Percentiles rank a stretch among this genome's conserved stretches.
These are phyloP conservation scores for Pyrenochaeta sp. DNA, from an alignment of 2,329 filamentous ascomycete genomes.

Conservation along the genomic window DNA sequence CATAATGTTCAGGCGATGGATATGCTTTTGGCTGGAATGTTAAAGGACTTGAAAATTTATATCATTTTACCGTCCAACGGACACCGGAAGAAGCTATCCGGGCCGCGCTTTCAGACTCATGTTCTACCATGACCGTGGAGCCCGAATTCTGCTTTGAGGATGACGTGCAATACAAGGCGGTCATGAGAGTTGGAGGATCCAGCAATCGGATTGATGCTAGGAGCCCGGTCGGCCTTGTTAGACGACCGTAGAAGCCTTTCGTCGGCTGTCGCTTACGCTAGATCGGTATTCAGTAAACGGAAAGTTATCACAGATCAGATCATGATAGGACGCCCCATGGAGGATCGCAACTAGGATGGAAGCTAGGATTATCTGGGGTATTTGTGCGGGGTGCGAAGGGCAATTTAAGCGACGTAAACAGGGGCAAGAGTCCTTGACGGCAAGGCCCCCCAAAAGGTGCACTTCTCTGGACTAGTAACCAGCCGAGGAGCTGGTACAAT, in stretches of 20 bases:
- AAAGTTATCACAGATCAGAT: neutral
- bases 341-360: neutral
- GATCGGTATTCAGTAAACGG: conserved; percentile 1
- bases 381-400: neutral
- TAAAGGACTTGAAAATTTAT: neutral
- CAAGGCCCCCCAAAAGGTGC: neutral
- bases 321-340: conserved; percentile 1
- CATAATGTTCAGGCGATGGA: neutral
- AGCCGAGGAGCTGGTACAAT: neutral
- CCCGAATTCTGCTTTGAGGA: neutral
- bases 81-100: neutral
- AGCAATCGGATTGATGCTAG: conserved; percentile 13
- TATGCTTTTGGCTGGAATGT: neutral
- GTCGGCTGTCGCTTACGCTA: conserved; percentile 21
- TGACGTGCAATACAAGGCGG: neutral
- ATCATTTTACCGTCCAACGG: neutral
- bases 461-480: neutral
- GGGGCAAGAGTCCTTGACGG: neutral
- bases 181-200: neutral
- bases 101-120: too few relatives aligned
- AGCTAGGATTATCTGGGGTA: neutral
- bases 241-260: neutral
- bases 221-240: conserved; percentile 3
- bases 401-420: neutral
- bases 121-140: neutral